A percentile compares a stretch with the other conserved stretches of the same genome.
phyloP scores from a whole-genome alignment of 768 basidiomycete species.

The Pleurotus djamor region DNA sequence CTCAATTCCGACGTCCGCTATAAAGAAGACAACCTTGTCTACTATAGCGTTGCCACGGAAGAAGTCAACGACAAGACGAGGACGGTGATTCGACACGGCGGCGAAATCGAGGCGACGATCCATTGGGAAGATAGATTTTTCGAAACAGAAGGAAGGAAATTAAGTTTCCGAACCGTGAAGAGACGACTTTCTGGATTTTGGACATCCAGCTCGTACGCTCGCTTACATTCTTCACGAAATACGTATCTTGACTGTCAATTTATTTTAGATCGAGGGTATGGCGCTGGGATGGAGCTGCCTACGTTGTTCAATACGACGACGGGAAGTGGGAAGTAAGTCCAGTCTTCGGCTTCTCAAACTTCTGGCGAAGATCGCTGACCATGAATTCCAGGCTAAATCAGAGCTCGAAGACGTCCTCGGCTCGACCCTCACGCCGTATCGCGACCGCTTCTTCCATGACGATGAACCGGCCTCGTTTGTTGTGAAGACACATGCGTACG shows the following conservation, averaged over 20 bases:
- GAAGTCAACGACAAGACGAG: background rate
- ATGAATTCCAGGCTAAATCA: background rate
- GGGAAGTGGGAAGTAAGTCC: background rate
- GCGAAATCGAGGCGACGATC: background rate
- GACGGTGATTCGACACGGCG: background rate
- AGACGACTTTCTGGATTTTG: background rate
- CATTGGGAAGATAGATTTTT: background rate
- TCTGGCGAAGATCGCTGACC: background rate
- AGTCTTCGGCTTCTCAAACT: too few species aligned
- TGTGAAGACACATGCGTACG: background rate
- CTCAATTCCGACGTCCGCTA: background rate
- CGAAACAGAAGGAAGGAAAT: conserved; percentile 1
- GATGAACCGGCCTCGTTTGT: background rate
- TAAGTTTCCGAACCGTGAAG: background rate
- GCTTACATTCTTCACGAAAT: background rate
- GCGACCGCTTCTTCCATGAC: background rate
- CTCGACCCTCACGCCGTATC: background rate
- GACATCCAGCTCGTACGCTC: background rate
- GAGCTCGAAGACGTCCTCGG: background rate
- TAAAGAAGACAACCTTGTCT: background rate
- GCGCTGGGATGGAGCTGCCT: conserved; percentile 4
- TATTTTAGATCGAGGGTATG: background rate
- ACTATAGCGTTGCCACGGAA: background rate
- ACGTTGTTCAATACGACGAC: background rate
- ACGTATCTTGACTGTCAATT: background rate